Conservation (phyloP, 495 filamentous ascomycete genomes). For the Penicillium argentinense region DNA sequence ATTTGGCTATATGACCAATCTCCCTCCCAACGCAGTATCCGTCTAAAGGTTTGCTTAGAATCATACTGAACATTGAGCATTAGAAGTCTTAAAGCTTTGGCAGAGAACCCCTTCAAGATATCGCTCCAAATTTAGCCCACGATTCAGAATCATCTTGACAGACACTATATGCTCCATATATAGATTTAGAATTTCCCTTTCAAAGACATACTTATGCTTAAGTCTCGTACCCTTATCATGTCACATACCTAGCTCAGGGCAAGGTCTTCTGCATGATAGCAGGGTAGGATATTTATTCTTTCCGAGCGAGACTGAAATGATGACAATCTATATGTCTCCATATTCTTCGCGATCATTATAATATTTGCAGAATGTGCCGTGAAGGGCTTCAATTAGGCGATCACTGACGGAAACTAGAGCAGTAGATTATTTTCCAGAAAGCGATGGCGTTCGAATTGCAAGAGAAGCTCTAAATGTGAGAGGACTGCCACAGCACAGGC, state of each 20-base stretch:
- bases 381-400: not conserved
- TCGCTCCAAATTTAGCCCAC: not conserved
- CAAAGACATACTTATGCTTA: not conserved
- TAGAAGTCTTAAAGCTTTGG: not conserved
- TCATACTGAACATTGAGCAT: not conserved
- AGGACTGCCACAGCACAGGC: not conserved
- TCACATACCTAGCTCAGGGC: not conserved
- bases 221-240: not conserved
- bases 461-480: not conserved
- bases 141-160: not conserved
- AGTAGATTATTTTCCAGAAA: not conserved
- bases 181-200: not conserved
- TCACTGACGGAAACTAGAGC: not conserved
- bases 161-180: not conserved
- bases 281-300: not conserved
- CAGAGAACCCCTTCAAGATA: not conserved
- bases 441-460: not conserved
- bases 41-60: not conserved
- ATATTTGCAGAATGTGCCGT: not conserved
- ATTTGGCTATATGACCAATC: not conserved
- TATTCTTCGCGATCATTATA: not conserved
- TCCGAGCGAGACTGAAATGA: not conserved
- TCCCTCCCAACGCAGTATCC: not conserved
- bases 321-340: not conserved
- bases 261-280: not conserved